Base-by-base conservation (phyloP, 805 yeast species). In the Debaryomyces maramus region DNA sequence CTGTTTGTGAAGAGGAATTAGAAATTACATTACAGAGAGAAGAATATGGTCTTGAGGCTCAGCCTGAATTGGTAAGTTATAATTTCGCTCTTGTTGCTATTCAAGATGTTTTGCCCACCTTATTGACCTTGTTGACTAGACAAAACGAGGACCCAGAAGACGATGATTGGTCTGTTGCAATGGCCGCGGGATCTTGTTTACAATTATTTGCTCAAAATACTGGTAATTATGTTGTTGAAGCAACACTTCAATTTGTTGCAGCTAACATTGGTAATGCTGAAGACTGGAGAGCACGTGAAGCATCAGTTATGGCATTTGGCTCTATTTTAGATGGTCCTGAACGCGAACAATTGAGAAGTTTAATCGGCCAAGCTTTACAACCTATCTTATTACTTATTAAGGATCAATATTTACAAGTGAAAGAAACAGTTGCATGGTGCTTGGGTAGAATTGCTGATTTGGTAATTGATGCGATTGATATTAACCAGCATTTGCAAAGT, bases 301-400 rank as follows among this genome's bases (percentile, higher is more conserved):
- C 98, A 18, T 95, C 98, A 2, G 97, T 93, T 5, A 93, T 93
- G 99, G 97, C 99, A 0, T 93, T 93, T 60, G 99, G 99, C 23
- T 89, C 97, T 9, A 88, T 93, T 44, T 74, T 93, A 53, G 98
- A 89, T 53, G 99, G 99, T 15, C 97, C 97, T 21, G 90, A 86
- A 47, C 77, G 80, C 38, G 79, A 75, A 2, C 83, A 84, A 55
- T 71, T 88, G 53, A 78, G 78, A 36, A 64, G 66, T 6, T 74
- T 89, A 38, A 83, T 91, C 46, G 79, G 76, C 23, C 91, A 87
- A 69, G 97, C 98, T 2, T 71, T 93, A 46, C 78, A 77, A 23
- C 88, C 97, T 15, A 84, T 93, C 41, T 70, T 90, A 40, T 60
- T 61, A 11, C 73, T 91, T 58, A 88, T 90, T 68, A 70, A 66